phyloP scores from a whole-genome alignment of 2,329 filamentous ascomycete species.

The Emmonsiellopsis sp. region DNA sequence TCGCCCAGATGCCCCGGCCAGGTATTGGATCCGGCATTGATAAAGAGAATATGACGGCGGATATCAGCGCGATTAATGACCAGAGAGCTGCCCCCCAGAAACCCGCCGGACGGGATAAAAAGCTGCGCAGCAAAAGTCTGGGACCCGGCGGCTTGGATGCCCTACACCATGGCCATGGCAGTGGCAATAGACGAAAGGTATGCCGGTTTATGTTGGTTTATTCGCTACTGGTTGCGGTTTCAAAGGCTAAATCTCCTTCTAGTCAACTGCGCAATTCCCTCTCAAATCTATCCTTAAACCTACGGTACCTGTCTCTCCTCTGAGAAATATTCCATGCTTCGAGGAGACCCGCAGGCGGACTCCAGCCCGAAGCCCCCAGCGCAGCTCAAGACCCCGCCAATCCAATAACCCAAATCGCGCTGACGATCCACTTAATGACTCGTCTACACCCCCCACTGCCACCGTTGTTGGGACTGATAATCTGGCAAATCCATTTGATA shows the following conservation, averaged over 20 bases:
- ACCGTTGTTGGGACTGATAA: constrained; percentile 29
- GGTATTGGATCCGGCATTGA: constrained; percentile 44
- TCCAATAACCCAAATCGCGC: constrained; percentile 5
- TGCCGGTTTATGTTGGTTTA: constrained; percentile 15
- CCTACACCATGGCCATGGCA: constrained; percentile 57
- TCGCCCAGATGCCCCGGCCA: constrained; percentile 50
- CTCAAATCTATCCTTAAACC: constrained; percentile 73
- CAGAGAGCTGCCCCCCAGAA: constrained; percentile 13
- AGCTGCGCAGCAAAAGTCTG: constrained; percentile 89
- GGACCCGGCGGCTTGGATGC: constrained; percentile 84
- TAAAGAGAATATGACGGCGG: constrained; percentile 70
- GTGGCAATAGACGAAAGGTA: constrained; percentile 74
- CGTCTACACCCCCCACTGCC: constrained; percentile 31
- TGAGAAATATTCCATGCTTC: constrained; percentile 56
- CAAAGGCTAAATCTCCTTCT: constrained; percentile 15
- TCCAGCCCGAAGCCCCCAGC: constrained; percentile 24
- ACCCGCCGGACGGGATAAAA: constrained; percentile 41
- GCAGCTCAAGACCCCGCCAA: constrained; percentile 4
- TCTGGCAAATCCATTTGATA: constrained; percentile 40
- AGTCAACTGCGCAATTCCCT: constrained; percentile 33
- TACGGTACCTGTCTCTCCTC: constrained; percentile 56
- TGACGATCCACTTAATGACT: constrained; percentile 32
- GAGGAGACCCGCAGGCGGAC: constrained; percentile 41
- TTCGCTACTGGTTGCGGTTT: constrained; percentile 6
- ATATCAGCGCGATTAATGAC: constrained; percentile 43